These are phyloP conservation scores for Solanum peruvianum DNA, from an alignment of 257 asterid genomes.

Conservation along the genomic window DNA sequence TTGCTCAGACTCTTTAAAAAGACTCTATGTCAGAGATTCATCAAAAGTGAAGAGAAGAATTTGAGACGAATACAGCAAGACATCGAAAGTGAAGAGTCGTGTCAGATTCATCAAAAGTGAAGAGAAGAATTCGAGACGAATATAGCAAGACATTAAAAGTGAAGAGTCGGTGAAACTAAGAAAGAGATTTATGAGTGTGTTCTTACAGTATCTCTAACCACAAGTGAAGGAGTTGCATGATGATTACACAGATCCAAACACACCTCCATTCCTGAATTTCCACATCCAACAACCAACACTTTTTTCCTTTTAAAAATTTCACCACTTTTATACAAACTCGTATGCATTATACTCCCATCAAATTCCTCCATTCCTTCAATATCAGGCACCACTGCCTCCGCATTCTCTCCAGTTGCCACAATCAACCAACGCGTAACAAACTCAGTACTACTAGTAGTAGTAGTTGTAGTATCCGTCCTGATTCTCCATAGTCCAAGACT, in stretches of 20 bases:
- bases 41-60: too few relatives aligned
- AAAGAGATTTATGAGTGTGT: background rate
- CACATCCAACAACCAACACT: constrained; percentile 82
- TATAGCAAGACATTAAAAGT: background rate
- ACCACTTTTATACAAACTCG: constrained; percentile 61
- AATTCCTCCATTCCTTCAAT: constrained; percentile 50
- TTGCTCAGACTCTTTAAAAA: too few relatives aligned
- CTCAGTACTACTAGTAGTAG: constrained; percentile 11
- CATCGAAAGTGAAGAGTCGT: background rate
- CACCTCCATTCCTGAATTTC: constrained; percentile 95
- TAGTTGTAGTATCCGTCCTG: constrained; percentile 5
- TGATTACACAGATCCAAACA: constrained; percentile 79
- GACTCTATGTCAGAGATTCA: too few relatives aligned
- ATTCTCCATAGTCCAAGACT: constrained; percentile 45
- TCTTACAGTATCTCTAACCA: constrained; percentile 74
- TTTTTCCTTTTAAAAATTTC: constrained; percentile 31
- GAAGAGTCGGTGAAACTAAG: background rate
- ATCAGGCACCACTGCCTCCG: constrained; percentile 52
- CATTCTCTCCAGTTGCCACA: constrained; percentile 85
- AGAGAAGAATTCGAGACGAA: too few relatives aligned
- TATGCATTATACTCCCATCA: constrained; percentile 45
- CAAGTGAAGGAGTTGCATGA: constrained; percentile 53
- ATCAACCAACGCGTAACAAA: constrained; percentile 56
- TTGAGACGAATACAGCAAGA: too few relatives aligned
- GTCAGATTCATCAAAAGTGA: too few relatives aligned